These are phyloP conservation scores for Russula foetens DNA, from an alignment of 768 basidiomycete species.

Conservation along the genomic window DNA sequence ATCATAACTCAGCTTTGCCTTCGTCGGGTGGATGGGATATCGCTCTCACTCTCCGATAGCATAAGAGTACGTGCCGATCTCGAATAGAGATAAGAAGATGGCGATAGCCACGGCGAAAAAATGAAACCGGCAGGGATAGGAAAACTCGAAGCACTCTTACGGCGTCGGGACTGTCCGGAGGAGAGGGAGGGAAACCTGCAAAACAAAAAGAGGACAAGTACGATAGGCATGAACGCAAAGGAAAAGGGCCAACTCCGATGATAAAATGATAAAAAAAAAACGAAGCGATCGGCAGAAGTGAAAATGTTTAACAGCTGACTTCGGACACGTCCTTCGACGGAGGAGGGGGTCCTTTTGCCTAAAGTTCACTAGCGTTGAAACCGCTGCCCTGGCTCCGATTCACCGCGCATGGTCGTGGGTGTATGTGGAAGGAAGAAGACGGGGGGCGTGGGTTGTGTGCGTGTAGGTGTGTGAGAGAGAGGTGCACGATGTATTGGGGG, in stretches of 20 bases:
- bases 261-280: background rate
- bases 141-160: too few relatives aligned
- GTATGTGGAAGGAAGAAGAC: too few relatives aligned
- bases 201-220: background rate
- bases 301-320: slow-evolving; percentile 5
- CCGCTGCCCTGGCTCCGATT: background rate
- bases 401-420: too few relatives aligned
- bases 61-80: background rate
- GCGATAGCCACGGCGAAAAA: background rate
- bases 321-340: background rate
- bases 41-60: background rate
- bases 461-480: background rate
- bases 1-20: background rate
- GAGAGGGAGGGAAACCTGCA: too few relatives aligned
- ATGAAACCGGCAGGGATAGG: background rate
- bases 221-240: background rate
- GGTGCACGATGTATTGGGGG: too few relatives aligned
- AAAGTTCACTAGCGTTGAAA: background rate
- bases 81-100: slow-evolving; percentile 9
- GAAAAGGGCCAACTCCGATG: background rate
- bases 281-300: slow-evolving; percentile 7
- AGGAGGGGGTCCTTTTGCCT: background rate
- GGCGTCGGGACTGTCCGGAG: too few relatives aligned
- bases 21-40: background rate
- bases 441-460: too few relatives aligned